phyloP scores from a whole-genome alignment of 495 filamentous ascomycete species.

The Chaetomium tenue region DNA sequence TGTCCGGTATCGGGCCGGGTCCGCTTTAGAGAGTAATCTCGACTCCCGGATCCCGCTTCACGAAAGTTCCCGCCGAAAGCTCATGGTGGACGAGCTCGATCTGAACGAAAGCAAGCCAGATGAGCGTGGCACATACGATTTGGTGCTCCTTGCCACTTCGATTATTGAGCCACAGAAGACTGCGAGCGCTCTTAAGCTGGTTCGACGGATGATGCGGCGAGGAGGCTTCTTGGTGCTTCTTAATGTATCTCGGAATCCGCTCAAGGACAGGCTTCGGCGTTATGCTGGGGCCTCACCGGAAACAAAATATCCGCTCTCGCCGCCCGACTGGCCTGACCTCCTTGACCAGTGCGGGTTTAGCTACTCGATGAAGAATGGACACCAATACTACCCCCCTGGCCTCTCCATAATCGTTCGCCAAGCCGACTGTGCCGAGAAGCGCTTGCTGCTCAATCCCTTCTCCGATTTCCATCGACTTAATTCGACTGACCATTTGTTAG shows the following conservation, averaged over 20 bases:
- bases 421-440: slow-evolving; percentile 27
- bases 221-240: slow-evolving; percentile 46
- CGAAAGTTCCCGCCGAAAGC: slow-evolving; percentile 24
- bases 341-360: slow-evolving; percentile 41
- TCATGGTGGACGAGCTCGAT: slow-evolving; percentile 31
- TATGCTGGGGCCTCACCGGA: slow-evolving; percentile 5
- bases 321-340: slow-evolving; percentile 37
- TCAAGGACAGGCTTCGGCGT: slow-evolving; percentile 28
- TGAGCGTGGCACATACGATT: slow-evolving; percentile 31
- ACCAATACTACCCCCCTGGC: slow-evolving; percentile 34
- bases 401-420: slow-evolving; percentile 42
- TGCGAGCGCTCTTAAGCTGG: slow-evolving; percentile 19
- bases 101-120: slow-evolving; percentile 16
- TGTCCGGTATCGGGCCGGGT: slow-evolving; percentile 33
- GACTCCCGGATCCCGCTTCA: slow-evolving; percentile 6
- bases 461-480: background rate
- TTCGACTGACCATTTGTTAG: slow-evolving; percentile 32
- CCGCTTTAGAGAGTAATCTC: slow-evolving; percentile 24
- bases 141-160: slow-evolving; percentile 41
- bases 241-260: slow-evolving; percentile 23
- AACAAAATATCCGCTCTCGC: slow-evolving; percentile 16
- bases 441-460: slow-evolving; percentile 21
- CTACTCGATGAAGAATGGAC: slow-evolving; percentile 26
- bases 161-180: slow-evolving; percentile 28
- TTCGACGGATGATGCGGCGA: slow-evolving; percentile 39